A percentile compares a stretch with the other conserved stretches of the same genome.
Evolutionary conservation across 2,329 filamentous ascomycete species (phyloP).

Genomic region (Cladobotryum protrusum): DNA sequence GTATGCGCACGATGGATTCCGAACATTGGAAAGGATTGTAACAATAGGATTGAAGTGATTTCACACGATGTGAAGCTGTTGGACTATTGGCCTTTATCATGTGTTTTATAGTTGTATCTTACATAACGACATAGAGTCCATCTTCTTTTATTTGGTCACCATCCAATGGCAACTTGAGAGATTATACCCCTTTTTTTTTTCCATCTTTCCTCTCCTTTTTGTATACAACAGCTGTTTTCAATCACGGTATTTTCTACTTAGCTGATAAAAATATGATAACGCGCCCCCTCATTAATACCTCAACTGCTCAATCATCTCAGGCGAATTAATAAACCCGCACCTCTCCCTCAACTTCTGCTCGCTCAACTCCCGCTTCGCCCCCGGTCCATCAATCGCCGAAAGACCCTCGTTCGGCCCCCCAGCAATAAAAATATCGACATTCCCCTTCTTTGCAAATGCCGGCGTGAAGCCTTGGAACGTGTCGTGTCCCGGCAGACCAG

Average conservation of each 20-base stretch:
- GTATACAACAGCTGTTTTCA: too few relatives aligned
- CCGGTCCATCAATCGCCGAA: conserved; percentile 31
- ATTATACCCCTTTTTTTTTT: too few relatives aligned
- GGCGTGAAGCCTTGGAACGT: conserved; percentile 37
- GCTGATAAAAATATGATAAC: not conserved
- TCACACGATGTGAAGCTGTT: not conserved
- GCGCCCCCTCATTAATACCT: conserved; percentile 23
- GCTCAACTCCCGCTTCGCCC: conserved; percentile 28
- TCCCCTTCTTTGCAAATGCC: conserved; percentile 25
- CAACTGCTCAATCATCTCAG: conserved; percentile 37
- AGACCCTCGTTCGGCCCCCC: conserved; percentile 39
- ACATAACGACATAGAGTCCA: not conserved
- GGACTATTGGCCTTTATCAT: not conserved
- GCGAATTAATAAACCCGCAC: conserved; percentile 41
- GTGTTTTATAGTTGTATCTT: not conserved
- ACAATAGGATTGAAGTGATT: conserved; percentile 22
- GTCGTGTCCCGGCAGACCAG: conserved; percentile 23
- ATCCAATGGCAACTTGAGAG: too few relatives aligned
- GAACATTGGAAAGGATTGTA: conserved; percentile 51
- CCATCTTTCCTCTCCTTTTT: too few relatives aligned
- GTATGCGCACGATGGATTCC: conserved; percentile 54
- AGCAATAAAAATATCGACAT: conserved; percentile 34
- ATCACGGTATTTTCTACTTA: not conserved
- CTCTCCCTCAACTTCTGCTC: conserved; percentile 39
- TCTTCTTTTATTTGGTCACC: too few relatives aligned